Evolutionary conservation across 2,329 filamentous ascomycete genomes (phyloP).

Genomic region (Plenodomus tracheiphilus): DNA sequence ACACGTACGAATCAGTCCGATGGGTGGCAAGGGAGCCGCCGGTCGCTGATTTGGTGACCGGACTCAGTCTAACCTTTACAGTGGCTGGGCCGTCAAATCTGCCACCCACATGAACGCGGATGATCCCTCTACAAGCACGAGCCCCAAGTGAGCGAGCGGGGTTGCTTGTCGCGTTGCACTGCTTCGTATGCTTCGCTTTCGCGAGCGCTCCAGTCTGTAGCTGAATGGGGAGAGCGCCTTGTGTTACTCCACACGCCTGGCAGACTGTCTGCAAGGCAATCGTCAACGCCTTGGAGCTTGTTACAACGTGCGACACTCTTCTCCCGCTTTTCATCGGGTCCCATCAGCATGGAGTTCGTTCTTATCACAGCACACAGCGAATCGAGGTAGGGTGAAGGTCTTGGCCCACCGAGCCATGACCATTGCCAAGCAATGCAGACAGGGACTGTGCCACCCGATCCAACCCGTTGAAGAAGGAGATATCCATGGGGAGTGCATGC

Average conservation of each 20-base stretch:
- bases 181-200: not conserved
- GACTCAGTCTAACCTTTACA: not conserved
- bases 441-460: slow-evolving; percentile 12
- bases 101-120: not conserved
- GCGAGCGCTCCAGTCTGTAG: not conserved
- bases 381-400: slow-evolving; percentile 13
- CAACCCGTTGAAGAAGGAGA: slow-evolving; percentile 25
- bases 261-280: not conserved
- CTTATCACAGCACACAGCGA: slow-evolving; percentile 14
- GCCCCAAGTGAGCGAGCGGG: not conserved
- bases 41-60: slow-evolving; percentile 3
- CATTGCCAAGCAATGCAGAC: slow-evolving; percentile 18
- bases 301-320: not conserved
- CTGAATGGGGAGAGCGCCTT: not conserved
- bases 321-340: slow-evolving; percentile 12
- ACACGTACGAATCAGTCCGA: not conserved
- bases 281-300: not conserved
- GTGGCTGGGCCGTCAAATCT: not conserved
- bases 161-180: not conserved
- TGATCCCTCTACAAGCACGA: not conserved
- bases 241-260: not conserved
- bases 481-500: slow-evolving; percentile 17
- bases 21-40: slow-evolving; percentile 1
- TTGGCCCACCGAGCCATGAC: slow-evolving; percentile 19
- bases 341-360: slow-evolving; percentile 10